These are phyloP conservation scores for Secale cereale DNA, from an alignment of 176 grass and related monocot genomes.

Conservation along the genomic window DNA sequence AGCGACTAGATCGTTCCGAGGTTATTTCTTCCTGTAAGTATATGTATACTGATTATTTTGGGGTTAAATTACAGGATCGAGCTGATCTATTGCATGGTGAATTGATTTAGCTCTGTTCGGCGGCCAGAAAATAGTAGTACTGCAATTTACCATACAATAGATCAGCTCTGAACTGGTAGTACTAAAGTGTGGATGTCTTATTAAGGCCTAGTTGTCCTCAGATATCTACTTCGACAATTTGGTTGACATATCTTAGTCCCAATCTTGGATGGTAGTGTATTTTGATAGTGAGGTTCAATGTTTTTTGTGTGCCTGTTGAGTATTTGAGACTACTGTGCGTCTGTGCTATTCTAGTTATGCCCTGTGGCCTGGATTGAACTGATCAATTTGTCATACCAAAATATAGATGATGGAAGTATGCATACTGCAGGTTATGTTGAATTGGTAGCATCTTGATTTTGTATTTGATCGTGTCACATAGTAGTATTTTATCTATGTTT, in stretches of 20 bases:
- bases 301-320: background rate
- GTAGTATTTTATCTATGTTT: background rate
- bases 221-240: background rate
- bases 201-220: background rate
- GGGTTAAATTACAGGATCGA: background rate
- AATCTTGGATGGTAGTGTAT: background rate
- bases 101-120: background rate
- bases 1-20: background rate
- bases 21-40: background rate
- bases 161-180: too few species aligned
- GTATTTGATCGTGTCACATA: background rate
- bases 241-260: background rate
- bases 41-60: background rate
- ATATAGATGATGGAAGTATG: background rate
- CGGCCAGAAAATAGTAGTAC: background rate
- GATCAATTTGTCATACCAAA: background rate
- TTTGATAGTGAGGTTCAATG: background rate
- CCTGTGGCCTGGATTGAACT: background rate
- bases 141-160: background rate
- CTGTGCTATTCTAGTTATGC: background rate
- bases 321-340: background rate
- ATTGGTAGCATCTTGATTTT: background rate
- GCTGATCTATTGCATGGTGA: background rate
- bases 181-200: background rate
- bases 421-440: background rate